phyloP scores from a whole-genome alignment of 2,329 filamentous ascomycete genomes.

The Penicillium sp. region DNA sequence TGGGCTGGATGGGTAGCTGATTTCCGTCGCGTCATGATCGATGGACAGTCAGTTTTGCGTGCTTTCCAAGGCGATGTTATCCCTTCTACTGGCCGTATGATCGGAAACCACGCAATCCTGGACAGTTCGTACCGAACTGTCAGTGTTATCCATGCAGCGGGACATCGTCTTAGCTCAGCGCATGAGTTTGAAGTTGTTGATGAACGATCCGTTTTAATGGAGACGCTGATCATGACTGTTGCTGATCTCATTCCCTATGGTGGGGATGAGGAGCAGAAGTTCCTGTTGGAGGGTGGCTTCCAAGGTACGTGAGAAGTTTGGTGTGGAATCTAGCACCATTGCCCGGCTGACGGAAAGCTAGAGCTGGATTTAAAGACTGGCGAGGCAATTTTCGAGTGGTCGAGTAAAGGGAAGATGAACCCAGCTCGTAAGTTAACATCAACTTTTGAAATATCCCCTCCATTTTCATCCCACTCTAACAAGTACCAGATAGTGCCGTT shows the following conservation, averaged over 20 bases:
- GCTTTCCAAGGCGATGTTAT: neutral
- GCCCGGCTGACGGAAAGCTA: neutral
- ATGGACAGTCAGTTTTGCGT: neutral
- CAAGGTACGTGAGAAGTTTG: too few relatives aligned
- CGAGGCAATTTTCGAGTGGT: neutral
- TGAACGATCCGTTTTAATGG: neutral
- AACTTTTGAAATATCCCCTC: too few relatives aligned
- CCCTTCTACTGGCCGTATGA: neutral
- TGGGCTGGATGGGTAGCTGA: neutral
- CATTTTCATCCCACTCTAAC: neutral
- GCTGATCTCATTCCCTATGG: neutral
- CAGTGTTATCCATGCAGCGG: neutral
- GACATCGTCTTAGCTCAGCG: conserved; percentile 1
- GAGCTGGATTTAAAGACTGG: neutral
- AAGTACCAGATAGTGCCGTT: neutral
- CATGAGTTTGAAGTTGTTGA: neutral
- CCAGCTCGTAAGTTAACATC: neutral
- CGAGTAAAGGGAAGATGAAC: neutral
- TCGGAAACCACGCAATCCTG: neutral
- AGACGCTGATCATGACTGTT: neutral
- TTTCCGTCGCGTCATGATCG: neutral
- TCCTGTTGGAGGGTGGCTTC: neutral
- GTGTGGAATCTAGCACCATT: too few relatives aligned
- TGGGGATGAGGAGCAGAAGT: neutral
- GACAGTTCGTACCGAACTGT: neutral